These are phyloP conservation scores for Acacia acuminata DNA, from an alignment of 306 rosid genomes.

Conservation along the genomic window DNA sequence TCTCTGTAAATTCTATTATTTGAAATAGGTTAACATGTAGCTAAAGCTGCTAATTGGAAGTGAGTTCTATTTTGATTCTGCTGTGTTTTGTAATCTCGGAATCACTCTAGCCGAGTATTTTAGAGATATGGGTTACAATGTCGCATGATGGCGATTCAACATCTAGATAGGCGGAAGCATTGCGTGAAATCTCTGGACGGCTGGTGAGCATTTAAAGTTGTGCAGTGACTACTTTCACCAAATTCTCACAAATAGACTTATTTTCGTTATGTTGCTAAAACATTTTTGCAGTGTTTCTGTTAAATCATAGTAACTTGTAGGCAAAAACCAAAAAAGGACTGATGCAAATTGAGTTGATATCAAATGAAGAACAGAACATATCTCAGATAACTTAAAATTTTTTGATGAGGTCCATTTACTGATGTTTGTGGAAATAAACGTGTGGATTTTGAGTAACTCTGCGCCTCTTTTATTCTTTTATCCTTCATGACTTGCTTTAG, in stretches of 20 bases:
- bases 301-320: background rate
- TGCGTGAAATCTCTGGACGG: conserved; percentile 99
- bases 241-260: background rate
- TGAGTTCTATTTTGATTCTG: no score
- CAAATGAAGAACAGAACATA: background rate
- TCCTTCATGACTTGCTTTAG: background rate
- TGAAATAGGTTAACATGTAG: no score
- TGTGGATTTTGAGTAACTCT: background rate
- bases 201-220: conserved; percentile 61
- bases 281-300: conserved; percentile 7
- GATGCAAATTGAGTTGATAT: background rate
- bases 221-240: background rate
- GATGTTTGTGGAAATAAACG: background rate
- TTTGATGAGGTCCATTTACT: background rate
- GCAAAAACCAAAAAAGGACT: conserved; percentile 4
- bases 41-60: no score
- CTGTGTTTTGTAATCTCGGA: conserved; percentile 64
- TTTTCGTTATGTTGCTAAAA: background rate
- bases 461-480: background rate
- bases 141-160: conserved; percentile 99
- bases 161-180: conserved; percentile 99
- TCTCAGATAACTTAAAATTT: background rate
- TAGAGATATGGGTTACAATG: conserved; percentile 99
- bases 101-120: conserved; percentile 98
- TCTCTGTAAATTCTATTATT: background rate